phyloP scores from a whole-genome alignment of 305 asterid species.

The Solanum aculeatissimum region DNA sequence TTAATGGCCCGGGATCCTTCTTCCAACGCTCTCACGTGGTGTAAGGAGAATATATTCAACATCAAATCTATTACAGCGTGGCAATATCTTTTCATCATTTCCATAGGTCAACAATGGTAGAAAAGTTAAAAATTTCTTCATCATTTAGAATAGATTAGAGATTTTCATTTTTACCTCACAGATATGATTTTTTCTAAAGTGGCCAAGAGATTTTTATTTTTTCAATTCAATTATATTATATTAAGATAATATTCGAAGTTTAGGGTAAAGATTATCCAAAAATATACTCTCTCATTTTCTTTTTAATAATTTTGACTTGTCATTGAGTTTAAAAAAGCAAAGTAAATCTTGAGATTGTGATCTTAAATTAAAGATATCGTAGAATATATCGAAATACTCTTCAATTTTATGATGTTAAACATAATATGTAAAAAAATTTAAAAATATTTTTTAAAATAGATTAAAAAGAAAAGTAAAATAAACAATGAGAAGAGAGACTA shows the following conservation, averaged over 20 bases:
- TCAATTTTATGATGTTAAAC: background rate
- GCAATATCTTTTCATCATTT: background rate
- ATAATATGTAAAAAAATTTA: too few relatives aligned
- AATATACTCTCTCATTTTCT: background rate
- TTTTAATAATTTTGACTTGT: background rate
- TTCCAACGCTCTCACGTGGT: background rate
- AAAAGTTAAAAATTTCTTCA: background rate
- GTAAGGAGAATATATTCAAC: background rate
- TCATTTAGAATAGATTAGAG: background rate
- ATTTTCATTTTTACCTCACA: background rate
- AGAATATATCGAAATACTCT: background rate
- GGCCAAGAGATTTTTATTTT: background rate
- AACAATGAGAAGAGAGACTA: background rate
- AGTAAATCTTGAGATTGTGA: background rate
- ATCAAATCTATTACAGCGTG: background rate
- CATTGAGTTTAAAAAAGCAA: background rate
- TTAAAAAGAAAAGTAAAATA: background rate
- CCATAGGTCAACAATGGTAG: background rate
- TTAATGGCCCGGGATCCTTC: background rate
- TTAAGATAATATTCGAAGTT: background rate
- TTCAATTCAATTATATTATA: background rate
- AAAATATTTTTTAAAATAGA: background rate
- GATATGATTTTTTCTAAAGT: background rate
- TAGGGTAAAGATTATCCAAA: background rate
- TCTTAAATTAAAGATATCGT: background rate